phyloP scores from a whole-genome alignment of 441 rosid species.

The Brassica balearica region DNA sequence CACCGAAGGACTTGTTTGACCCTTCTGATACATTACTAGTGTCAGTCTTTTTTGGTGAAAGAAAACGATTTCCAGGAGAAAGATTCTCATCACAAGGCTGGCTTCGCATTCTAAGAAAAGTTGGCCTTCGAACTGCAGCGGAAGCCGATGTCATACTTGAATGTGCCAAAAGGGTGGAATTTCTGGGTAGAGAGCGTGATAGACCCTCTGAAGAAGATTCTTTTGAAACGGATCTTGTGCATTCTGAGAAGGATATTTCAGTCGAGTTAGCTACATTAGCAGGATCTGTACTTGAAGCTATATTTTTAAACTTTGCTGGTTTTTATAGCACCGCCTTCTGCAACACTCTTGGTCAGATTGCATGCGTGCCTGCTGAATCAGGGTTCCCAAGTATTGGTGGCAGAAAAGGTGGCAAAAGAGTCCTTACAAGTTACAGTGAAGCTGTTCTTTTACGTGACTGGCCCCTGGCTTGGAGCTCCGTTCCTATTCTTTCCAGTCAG shows the following conservation, averaged over 20 bases:
- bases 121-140: conserved; percentile 77
- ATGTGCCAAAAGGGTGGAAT: conserved; percentile 89
- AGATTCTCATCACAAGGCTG: conserved; percentile 86
- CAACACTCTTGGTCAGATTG: conserved; percentile 76
- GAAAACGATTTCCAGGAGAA: conserved; percentile 95
- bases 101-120: conserved; percentile 89
- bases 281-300: conserved; percentile 88
- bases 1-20: conserved; percentile 92
- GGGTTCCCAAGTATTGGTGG: conserved; percentile 86
- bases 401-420: conserved; percentile 73
- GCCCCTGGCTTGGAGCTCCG: conserved; percentile 97
- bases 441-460: conserved; percentile 87
- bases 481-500: conserved; percentile 86
- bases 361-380: conserved; percentile 89
- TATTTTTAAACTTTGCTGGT: conserved; percentile 85
- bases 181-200: conserved; percentile 72
- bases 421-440: conserved; percentile 86
- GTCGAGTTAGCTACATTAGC: conserved; percentile 84
- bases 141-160: conserved; percentile 93
- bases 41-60: conserved; percentile 90
- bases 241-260: conserved; percentile 65
- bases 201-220: conserved; percentile 61
- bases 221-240: conserved; percentile 61
- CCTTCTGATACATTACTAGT: conserved; percentile 84
- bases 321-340: conserved; percentile 87